A percentile compares a stretch with the other conserved stretches of the same genome.
Evolutionary conservation across 768 basidiomycete genomes (phyloP).

Genomic region (Calocera cornea): DNA sequence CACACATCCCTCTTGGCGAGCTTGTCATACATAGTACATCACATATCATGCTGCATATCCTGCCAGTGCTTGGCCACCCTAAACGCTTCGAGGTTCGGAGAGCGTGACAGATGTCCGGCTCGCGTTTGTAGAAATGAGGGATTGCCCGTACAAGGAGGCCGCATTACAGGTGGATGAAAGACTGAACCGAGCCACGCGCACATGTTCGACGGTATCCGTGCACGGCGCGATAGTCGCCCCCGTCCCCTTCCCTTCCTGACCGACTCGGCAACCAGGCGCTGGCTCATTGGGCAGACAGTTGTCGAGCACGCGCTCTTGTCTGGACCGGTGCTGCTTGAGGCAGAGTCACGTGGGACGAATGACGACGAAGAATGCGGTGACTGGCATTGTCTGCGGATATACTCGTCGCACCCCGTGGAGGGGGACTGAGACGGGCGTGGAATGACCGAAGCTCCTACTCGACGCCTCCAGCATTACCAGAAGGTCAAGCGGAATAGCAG

Average conservation of each 20-base stretch:
- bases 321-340: background rate
- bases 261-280: slow-evolving; percentile 28
- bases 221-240: slow-evolving; percentile 37
- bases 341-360: background rate
- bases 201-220: slow-evolving; percentile 52
- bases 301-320: slow-evolving; percentile 26
- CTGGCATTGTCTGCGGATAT: background rate
- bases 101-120: slow-evolving; percentile 27
- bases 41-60: no score
- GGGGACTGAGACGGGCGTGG: background rate
- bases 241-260: slow-evolving; percentile 18
- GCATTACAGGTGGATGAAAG: background rate
- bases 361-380: background rate
- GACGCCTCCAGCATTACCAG: background rate
- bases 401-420: background rate
- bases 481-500: background rate
- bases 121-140: slow-evolving; percentile 24
- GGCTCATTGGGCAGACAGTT: slow-evolving; percentile 38
- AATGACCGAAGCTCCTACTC: background rate
- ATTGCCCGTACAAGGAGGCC: slow-evolving; percentile 23
- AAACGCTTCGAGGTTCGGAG: no score
- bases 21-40: no score
- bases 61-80: no score
- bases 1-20: no score
- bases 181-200: slow-evolving; percentile 15